Evolutionary conservation across 805 yeast genomes (phyloP).

Genomic region (Nakazawaea anatomiae): DNA sequence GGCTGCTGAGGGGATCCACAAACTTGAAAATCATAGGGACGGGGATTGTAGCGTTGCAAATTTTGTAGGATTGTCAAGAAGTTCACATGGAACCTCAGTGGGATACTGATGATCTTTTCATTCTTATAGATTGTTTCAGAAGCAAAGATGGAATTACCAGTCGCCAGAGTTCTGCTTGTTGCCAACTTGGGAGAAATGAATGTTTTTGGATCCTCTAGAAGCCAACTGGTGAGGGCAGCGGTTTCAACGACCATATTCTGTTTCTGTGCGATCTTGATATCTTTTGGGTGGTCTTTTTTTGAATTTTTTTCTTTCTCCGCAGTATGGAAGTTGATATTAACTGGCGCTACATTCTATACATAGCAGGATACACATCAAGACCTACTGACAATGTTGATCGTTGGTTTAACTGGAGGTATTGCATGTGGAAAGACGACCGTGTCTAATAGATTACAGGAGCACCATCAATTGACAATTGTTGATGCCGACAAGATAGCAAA

Average conservation of each 20-base stretch:
- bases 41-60: conserved; percentile 28
- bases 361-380: background rate
- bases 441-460: conserved; percentile 47
- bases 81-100: conserved; percentile 54
- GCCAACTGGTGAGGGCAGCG: conserved; percentile 25
- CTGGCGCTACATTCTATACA: too few species aligned
- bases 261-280: conserved; percentile 11
- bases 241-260: background rate
- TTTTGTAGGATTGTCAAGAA: conserved; percentile 44
- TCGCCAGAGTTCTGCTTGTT: conserved; percentile 33
- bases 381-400: conserved; percentile 55
- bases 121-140: conserved; percentile 26
- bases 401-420: conserved; percentile 97
- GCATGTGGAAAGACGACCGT: conserved; percentile 97
- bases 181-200: conserved; percentile 32
- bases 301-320: background rate
- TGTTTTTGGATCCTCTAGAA: conserved; percentile 18
- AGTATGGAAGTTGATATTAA: too few species aligned
- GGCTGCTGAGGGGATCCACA: background rate
- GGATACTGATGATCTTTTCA: conserved; percentile 48
- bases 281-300: background rate
- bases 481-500: conserved; percentile 93
- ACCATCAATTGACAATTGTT: conserved; percentile 52
- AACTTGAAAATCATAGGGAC: conserved; percentile 13
- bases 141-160: conserved; percentile 65